Base-by-base conservation (phyloP, 1,139 yeast genomes). In the Diutina catenulata region DNA sequence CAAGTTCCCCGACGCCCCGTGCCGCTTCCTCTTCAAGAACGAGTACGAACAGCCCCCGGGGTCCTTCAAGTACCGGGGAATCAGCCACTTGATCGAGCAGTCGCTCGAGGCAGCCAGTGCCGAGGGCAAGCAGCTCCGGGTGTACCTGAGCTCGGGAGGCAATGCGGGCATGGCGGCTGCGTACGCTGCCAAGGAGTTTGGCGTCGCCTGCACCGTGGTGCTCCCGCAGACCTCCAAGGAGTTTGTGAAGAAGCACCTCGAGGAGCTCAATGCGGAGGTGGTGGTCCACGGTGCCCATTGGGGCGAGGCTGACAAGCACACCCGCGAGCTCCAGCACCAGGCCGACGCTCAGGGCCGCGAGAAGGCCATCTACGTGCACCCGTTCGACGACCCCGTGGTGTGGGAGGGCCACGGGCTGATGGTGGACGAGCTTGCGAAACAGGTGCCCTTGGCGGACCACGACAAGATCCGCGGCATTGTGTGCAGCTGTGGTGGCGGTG, bases 161-260 rank as follows among this genome's bases (percentile, higher is more conserved):
- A 80, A 80, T 51, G 91, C 91, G 0, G 91, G 91, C 0, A 59
- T 77, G 37, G 88, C 88, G 0, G 83, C 83, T 2, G 84, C 86
- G 0, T 68, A 68, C 39, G 74, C 81, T 32, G 72, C 80, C 4
- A 53, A 51, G 27, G 56, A 52, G 39, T 62, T 66, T 42, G 59
- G 61, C 2, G 52, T 69, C 7, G 62, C 65, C 9, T 77, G 87
- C 45, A 75, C 82, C 0, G 86, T 80, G 6, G 83, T 77, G 1
- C 70, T 80, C 5, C 88, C 88, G 0, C 56, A 46, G 0, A 54
- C 62, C 5, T 64, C 82, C 4, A 60, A 60, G 41, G 48, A 51
- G 3, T 43, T 48, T 2, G 60, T 62, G 3, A 49, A 50, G 33
- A 53, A 53, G 27, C 49, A 49, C 39, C 52, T 64, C 37, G 61